These are phyloP conservation scores for Naegleria lovaniensis DNA, from an alignment of 208 protist genomes.

Conservation along the genomic window DNA sequence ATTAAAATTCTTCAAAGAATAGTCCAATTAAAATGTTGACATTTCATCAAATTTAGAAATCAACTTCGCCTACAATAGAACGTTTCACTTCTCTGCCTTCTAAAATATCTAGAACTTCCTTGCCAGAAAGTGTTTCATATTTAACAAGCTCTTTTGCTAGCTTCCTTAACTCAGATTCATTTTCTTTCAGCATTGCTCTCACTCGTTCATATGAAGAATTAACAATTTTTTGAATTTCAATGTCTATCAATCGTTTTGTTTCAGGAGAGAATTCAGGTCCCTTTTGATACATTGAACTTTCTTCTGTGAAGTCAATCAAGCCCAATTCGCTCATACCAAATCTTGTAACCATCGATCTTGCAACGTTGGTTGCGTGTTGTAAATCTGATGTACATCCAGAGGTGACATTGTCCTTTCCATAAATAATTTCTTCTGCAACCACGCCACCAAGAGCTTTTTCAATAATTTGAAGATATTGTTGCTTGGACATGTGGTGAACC, in stretches of 20 bases:
- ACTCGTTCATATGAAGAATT: background rate
- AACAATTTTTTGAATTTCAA: background rate
- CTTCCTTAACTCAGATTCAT: background rate
- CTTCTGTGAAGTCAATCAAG: background rate
- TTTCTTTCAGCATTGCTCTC: background rate
- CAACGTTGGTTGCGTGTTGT: background rate
- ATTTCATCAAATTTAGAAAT: background rate
- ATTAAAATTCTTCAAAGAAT: background rate
- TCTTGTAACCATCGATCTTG: background rate
- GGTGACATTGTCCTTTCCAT: constrained; percentile 22
- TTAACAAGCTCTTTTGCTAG: background rate
- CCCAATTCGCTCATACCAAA: constrained; percentile 24
- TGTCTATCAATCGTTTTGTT: background rate
- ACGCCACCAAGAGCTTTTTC: background rate
- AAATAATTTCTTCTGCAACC: constrained; percentile 19
- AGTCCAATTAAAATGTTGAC: background rate
- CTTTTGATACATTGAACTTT: background rate
- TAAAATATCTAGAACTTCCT: background rate
- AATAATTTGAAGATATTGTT: background rate
- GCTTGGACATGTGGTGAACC: background rate
- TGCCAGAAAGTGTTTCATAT: constrained; percentile 12
- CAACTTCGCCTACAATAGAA: background rate
- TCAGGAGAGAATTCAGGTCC: background rate
- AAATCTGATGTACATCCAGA: background rate
- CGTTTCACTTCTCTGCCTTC: background rate